Conservation (phyloP, 2,329 filamentous ascomycete species). For the Epichloe coenophiala region DNA sequence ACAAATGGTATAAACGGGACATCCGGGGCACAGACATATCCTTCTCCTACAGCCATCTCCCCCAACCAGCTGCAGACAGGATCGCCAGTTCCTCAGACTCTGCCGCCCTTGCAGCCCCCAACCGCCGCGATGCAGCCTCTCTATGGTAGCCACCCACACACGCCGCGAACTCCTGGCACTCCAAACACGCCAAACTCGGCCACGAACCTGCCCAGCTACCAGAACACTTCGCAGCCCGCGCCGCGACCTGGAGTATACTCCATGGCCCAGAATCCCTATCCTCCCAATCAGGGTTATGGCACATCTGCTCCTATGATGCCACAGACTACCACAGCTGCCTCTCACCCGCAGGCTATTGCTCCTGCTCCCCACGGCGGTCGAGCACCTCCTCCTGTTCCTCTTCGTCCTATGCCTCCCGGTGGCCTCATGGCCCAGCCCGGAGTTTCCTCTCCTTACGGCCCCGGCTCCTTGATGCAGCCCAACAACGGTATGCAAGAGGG, state of each 20-base stretch:
- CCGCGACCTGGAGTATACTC: slow-evolving; percentile 37
- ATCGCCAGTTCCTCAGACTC: slow-evolving; percentile 36
- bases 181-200: slow-evolving; percentile 46
- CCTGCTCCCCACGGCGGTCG: slow-evolving; percentile 50
- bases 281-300: slow-evolving; percentile 39
- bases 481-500: slow-evolving; percentile 40
- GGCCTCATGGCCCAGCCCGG: slow-evolving; percentile 47
- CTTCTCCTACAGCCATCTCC: slow-evolving; percentile 37
- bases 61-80: slow-evolving; percentile 36
- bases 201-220: slow-evolving; percentile 39
- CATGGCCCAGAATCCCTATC: slow-evolving; percentile 44
- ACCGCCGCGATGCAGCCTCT: slow-evolving; percentile 27
- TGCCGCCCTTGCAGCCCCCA: slow-evolving; percentile 40
- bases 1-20: slow-evolving; percentile 43
- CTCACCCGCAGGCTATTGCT: slow-evolving; percentile 64
- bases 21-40: slow-evolving; percentile 34
- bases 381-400: slow-evolving; percentile 39
- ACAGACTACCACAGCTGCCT: slow-evolving; percentile 50
- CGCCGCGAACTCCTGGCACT: slow-evolving; percentile 48
- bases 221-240: slow-evolving; percentile 33
- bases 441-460: slow-evolving; percentile 47
- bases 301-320: slow-evolving; percentile 50
- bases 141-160: slow-evolving; percentile 48
- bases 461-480: slow-evolving; percentile 42
- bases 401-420: slow-evolving; percentile 59